Base-by-base conservation (phyloP, 306 rosid species). In the Vigna radiata region DNA sequence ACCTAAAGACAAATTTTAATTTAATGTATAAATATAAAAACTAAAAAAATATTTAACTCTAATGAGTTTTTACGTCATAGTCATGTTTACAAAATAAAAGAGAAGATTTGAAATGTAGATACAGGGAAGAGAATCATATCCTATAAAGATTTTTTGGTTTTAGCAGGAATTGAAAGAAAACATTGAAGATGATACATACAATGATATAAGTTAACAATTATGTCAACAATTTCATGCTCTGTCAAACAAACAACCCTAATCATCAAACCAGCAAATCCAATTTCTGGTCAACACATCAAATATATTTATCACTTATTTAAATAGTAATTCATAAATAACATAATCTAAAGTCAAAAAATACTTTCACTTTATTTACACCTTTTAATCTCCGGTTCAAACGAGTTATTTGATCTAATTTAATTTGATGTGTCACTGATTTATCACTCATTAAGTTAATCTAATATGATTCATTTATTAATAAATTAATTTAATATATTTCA, bases 191-290 rank as follows among this genome's bases (percentile, higher is more conserved):
- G 43, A 27, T 60, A 7, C 21, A 59, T 27, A 21, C 5, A 44
- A 12, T 44, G 16, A 44, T 44, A 12, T 12, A 12, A 58, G 25
- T 58, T 1, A 17, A 64, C 36, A 43, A 59, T 55, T 37, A 1
- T 47, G 79, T 80, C 79, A 80, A 73, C 75, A 54, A 73, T 73
- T 66, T 73, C 83, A 73, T 54, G 83, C 83, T 79, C 19, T 48
- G 49, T 62, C 50, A 47, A 47, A 59, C 5, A 48, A 61, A 43
- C 7, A 48, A 39, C 27, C 31, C 39, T 37, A 72, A 55, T 73
- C 27, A 73, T 73, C 56, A 56, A 56, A 10, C 77, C 77, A 39
- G 7, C 44, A 50, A 49, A 59, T 15, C 58, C 43, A 15, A 41
- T 66, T 77, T 54, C 27, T 37, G 9, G n/a, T 67, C 68, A 17